These are phyloP conservation scores for Terana coerulea DNA, from an alignment of 768 basidiomycete genomes.

Conservation along the genomic window DNA sequence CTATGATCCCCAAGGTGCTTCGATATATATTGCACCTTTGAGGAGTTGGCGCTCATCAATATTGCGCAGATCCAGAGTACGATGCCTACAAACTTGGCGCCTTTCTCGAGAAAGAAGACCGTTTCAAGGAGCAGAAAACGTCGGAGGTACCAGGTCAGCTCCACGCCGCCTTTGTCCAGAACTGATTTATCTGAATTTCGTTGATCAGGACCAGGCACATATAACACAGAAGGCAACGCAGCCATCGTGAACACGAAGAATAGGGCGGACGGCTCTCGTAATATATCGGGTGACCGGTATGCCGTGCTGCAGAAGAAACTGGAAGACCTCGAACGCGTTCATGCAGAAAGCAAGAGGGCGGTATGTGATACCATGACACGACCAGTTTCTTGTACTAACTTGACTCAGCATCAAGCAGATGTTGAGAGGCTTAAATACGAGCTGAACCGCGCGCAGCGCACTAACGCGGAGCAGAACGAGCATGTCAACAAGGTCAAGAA, in stretches of 20 bases:
- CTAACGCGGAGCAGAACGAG: conserved; percentile 46
- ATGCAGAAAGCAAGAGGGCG: conserved; percentile 60
- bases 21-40: neutral
- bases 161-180: neutral
- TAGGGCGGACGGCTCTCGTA: conserved; percentile 14
- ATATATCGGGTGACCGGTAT: conserved; percentile 41
- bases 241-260: conserved; percentile 27
- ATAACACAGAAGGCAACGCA: conserved; percentile 23
- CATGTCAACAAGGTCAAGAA: conserved; percentile 61
- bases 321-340: conserved; percentile 59
- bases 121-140: conserved; percentile 44
- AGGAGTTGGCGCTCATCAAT: neutral
- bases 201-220: conserved; percentile 32
- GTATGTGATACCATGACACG: conserved; percentile 34
- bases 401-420: conserved; percentile 53
- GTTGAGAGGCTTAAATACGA: conserved; percentile 59
- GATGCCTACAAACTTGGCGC: conserved; percentile 56
- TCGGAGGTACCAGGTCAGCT: conserved; percentile 40
- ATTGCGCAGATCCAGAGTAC: conserved; percentile 35
- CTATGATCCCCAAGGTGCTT: conserved; percentile 42
- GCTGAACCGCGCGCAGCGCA: conserved; percentile 44
- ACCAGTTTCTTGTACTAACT: neutral
- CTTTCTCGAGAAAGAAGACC: conserved; percentile 52
- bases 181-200: too few relatives aligned
- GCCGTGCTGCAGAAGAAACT: conserved; percentile 57